Evolutionary conservation across 2,329 filamentous ascomycete genomes (phyloP), one percentile per base, ranked within the genome.

Genomic region (Didymella pinodella): DNA sequence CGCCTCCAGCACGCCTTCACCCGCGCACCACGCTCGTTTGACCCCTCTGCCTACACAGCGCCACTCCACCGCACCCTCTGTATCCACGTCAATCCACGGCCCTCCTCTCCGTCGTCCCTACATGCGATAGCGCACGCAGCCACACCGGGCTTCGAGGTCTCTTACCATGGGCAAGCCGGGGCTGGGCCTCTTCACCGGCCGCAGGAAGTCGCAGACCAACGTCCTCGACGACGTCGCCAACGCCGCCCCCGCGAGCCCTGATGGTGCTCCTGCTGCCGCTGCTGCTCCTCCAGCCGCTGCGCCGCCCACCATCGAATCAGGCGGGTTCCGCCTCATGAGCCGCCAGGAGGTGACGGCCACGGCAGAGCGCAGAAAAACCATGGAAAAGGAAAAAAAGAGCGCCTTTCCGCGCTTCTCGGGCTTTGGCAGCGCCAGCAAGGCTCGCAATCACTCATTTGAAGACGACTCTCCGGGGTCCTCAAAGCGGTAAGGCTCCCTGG

Each of bases 181-280:
- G 8, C 65, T 76, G 16, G 68, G 70, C 18, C 65, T 75, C 56
- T 73, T 76, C 59, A 72, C 64, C 31, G 66, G 62, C 48, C 75
- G 76, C 28, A 71, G 76, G 29, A 78, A 77, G 68, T 78, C 76
- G 25, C 68, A 73, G 52, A 69, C 72, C 52, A 77, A 77, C 57
- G 66, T 64, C 22, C 61, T 78, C 32, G 75, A 77, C 11, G 72
- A 75, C 6, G 25, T 54, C 4, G 62, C 64, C 8, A 48, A 59
- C 34, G 54, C 59, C 12, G 51, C 65, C 25, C 59, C 54, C 20
- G 38, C 57, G 11, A 70, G 67, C 53, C 67, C 67, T n/a, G 66
- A 73, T 36, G 57, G 58, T n/a, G 49, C 48, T 8, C 41, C 65
- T 31, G 55, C 63, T 28, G 68, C 59, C 12, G 54, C 48, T 2